These are phyloP conservation scores for Coemansia sp. DNA, from an alignment of 192 early-diverging fungal genomes.

Conservation along the genomic window DNA sequence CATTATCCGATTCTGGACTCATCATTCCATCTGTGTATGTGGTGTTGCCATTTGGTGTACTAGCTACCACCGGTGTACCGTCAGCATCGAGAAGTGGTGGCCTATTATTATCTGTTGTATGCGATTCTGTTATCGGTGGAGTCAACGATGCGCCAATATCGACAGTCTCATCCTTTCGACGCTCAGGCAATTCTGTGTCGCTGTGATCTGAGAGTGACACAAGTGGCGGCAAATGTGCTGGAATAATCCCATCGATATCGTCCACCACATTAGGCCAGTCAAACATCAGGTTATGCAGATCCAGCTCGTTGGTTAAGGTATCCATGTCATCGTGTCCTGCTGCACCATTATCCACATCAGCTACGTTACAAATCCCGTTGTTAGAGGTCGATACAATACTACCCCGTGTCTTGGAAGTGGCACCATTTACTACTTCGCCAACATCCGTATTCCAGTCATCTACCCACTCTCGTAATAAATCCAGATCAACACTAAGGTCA, in stretches of 20 bases:
- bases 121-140: background rate
- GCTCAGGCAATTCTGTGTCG: background rate
- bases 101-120: background rate
- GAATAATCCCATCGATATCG: conserved; percentile 20
- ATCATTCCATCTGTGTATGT: background rate
- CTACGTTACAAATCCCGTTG: background rate
- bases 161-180: background rate
- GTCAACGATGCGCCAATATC: background rate
- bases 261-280: conserved; percentile 21
- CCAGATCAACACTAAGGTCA: conserved; percentile 34
- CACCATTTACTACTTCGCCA: background rate
- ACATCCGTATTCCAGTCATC: conserved; percentile 39
- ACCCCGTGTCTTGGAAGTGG: background rate
- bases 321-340: conserved; percentile 20
- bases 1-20: conserved; percentile 17
- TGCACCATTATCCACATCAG: background rate
- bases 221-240: conserved; percentile 40
- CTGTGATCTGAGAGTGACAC: conserved; percentile 7
- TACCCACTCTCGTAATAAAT: conserved; percentile 21
- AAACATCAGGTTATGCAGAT: conserved; percentile 27
- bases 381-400: background rate
- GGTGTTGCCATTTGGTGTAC: background rate
- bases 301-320: conserved; percentile 21
- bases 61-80: background rate
- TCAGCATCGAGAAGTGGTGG: background rate